A percentile compares a stretch with the other conserved stretches of the same genome.
Conservation (phyloP, 805 yeast species). For the Pichia phayaonensis region DNA sequence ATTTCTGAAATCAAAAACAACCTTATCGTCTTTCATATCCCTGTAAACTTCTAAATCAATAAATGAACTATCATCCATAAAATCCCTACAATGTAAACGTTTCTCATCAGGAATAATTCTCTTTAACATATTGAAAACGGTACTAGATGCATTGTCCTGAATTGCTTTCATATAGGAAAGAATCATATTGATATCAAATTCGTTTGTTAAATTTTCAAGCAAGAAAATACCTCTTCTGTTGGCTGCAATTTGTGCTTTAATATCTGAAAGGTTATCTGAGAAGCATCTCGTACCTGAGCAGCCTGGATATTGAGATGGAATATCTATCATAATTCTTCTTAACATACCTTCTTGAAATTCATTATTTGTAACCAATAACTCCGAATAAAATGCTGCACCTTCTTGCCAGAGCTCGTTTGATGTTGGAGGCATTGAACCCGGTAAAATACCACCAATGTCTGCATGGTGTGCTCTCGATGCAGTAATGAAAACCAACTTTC, state of each 20-base stretch:
- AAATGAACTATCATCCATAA: constrained; percentile 74
- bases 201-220: constrained; percentile 51
- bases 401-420: constrained; percentile 81
- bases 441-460: constrained; percentile 86
- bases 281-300: constrained; percentile 85
- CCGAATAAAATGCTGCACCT: constrained; percentile 82
- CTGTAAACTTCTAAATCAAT: constrained; percentile 47
- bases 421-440: constrained; percentile 93
- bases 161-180: constrained; percentile 73
- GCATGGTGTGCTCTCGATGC: constrained; percentile 96
- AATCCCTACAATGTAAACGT: constrained; percentile 51
- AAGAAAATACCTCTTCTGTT: constrained; percentile 75
- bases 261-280: constrained; percentile 74
- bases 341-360: constrained; percentile 68
- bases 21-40: constrained; percentile 39
- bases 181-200: constrained; percentile 53
- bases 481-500: constrained; percentile 66
- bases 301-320: constrained; percentile 76
- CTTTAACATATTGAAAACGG: constrained; percentile 50
- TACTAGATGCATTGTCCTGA: constrained; percentile 65
- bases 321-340: constrained; percentile 45
- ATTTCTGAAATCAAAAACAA: constrained; percentile 76
- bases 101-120: constrained; percentile 31
- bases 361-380: constrained; percentile 65
- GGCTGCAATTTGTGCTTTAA: constrained; percentile 84